Evolutionary conservation across 2,329 filamentous ascomycete genomes (phyloP), one percentile per base, ranked within the genome.

Genomic region (Fusarium pseudoanthophilum): DNA sequence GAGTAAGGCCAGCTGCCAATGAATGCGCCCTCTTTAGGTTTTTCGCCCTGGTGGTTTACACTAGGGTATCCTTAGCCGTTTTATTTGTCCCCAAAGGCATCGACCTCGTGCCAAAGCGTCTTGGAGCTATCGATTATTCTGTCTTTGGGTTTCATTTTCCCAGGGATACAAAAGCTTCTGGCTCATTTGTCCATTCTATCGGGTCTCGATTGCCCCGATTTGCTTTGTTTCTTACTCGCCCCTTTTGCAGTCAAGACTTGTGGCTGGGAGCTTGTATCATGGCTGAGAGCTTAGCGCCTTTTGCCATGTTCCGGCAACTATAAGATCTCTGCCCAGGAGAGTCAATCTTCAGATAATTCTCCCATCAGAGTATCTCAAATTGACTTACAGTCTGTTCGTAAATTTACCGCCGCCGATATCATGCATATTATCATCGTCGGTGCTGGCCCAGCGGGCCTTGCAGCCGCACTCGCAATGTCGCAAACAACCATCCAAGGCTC

Each of bases 371-470:
- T 3, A 9, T 18, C 3, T 0, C 0, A 14, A 20, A 13, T 0
- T 20, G 5, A 26, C 11, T 15, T 8, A 5, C 0, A 14, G 0
- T 4, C n/a, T 36, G 11, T 9, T 1, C 0, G 10, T 3, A 2
- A 0, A 18, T 24, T 2, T 20, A 3, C 4, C 1, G 4, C 5
- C 4, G 30, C 16, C 1, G 0, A 51, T 0, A 24, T 2, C 14
- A 36, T 52, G 21, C 49, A 26, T 5, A 52, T 52, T 3, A 11
- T 36, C n/a, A 26, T 52, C 2, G 4, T 52, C 0, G 49, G 49
- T 0, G 32, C 16, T 2, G 49, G 48, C 11, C 48, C 28, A 11
- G 48, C 30, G 11, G 30, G 30, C 30, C 30, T 32, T 2, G 30
- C 30, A 13, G 30, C 30, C 1, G 30, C 30, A 11, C 13, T 32